phyloP scores from a whole-genome alignment of 805 yeast genomes.

The Pichia sporocuriosa region DNA sequence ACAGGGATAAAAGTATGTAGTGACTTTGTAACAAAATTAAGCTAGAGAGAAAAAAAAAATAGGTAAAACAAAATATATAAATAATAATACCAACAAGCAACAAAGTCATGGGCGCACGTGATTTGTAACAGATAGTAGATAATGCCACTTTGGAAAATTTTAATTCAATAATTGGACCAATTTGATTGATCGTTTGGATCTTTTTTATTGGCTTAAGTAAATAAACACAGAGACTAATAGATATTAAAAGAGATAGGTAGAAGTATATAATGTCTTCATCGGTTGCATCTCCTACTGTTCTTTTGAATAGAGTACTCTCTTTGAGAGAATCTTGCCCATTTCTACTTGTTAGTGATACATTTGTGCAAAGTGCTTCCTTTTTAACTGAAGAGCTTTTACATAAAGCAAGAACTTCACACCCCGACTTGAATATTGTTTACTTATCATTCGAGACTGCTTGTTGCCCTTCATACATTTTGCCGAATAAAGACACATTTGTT shows the following conservation, averaged over 20 bases:
- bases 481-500: constrained; percentile 36
- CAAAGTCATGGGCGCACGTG: constrained; percentile 4
- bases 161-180: no score
- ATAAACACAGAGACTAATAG: no score
- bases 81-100: background rate
- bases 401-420: constrained; percentile 27
- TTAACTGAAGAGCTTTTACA: constrained; percentile 53
- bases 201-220: no score
- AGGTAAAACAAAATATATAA: background rate
- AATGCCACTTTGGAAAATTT: no score
- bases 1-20: background rate
- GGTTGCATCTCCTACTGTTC: constrained; percentile 36
- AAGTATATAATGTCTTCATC: constrained; percentile 25
- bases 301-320: constrained; percentile 59
- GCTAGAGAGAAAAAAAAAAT: background rate
- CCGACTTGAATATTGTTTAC: constrained; percentile 35
- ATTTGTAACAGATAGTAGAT: background rate
- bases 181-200: no score
- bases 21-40: background rate
- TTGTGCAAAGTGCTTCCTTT: constrained; percentile 57
- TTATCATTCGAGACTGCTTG: constrained; percentile 64
- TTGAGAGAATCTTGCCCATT: constrained; percentile 74
- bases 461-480: constrained; percentile 37
- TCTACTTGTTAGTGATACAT: constrained; percentile 59
- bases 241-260: no score